Conservation (phyloP, 371 early-diverging fungal genomes). For the Apophysomyces sp. region DNA sequence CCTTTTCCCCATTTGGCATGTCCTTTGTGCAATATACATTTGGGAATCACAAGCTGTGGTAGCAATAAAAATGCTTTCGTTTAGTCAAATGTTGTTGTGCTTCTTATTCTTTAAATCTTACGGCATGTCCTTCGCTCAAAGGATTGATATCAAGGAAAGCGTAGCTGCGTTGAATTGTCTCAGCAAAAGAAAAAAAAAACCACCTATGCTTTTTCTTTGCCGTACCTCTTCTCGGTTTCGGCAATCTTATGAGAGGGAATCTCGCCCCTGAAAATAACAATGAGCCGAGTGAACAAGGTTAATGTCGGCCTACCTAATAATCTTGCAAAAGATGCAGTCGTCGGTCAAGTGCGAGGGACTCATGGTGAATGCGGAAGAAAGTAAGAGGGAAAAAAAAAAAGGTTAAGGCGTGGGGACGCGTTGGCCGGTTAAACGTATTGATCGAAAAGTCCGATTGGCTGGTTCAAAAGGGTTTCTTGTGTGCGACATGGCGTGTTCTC, state of each 20-base stretch:
- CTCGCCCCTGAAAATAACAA: constrained; percentile 54
- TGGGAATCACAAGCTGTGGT: constrained; percentile 79
- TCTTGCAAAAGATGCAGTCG: constrained; percentile 90
- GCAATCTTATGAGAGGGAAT: constrained; percentile 82
- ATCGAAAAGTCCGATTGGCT: too few species aligned
- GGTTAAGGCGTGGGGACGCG: background rate
- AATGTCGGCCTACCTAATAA: constrained; percentile 54
- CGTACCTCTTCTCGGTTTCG: constrained; percentile 79
- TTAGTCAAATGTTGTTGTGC: too few species aligned
- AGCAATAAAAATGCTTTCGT: background rate
- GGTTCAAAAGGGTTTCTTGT: too few species aligned
- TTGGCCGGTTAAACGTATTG: background rate
- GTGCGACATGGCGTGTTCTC: too few species aligned
- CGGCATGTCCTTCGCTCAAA: constrained; percentile 77
- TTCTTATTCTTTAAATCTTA: constrained; percentile 39
- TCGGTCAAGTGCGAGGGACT: constrained; percentile 31
- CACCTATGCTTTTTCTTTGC: background rate
- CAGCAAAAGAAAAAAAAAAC: background rate
- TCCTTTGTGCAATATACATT: constrained; percentile 63
- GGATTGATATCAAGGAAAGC: constrained; percentile 81
- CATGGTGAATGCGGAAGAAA: constrained; percentile 4
- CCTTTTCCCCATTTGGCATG: background rate
- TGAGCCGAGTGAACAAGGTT: background rate
- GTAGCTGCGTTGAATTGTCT: constrained; percentile 50
- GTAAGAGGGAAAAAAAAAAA: background rate